Percentiles rank a stretch among this genome's conserved stretches.
These are phyloP conservation scores for Rhexocercosporidium sp. DNA, from an alignment of 2,329 filamentous ascomycete species.

Conservation along the genomic window DNA sequence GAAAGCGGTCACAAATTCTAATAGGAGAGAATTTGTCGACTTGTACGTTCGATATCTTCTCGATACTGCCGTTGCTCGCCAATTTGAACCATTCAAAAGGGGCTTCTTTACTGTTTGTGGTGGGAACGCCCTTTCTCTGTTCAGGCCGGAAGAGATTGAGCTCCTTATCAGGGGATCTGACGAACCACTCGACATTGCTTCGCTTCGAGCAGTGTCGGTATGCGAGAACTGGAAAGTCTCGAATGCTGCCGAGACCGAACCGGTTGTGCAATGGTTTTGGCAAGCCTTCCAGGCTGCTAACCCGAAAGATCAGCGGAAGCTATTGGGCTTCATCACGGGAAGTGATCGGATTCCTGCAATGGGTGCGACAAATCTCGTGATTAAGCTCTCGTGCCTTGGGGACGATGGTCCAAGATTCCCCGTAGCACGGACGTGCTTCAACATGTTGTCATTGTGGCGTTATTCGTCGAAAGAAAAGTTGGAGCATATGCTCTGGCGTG, in stretches of 20 bases:
- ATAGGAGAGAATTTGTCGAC: slow-evolving; percentile 85
- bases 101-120: slow-evolving; percentile 93
- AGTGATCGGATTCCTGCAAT: slow-evolving; percentile 90
- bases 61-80: slow-evolving; percentile 76
- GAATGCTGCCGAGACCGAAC: slow-evolving; percentile 63
- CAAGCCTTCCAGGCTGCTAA: slow-evolving; percentile 72
- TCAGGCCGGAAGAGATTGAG: slow-evolving; percentile 90
- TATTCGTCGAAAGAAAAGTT: slow-evolving; percentile 71
- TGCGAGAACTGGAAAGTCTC: slow-evolving; percentile 79
- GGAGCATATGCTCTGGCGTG: slow-evolving; percentile 78
- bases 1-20: slow-evolving; percentile 80
- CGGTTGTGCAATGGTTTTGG: slow-evolving; percentile 88
- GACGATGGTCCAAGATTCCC: slow-evolving; percentile 78
- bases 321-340: slow-evolving; percentile 87
- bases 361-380: slow-evolving; percentile 78
- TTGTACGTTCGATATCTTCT: slow-evolving; percentile 82
- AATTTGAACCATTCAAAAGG: slow-evolving; percentile 92
- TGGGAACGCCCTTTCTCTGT: slow-evolving; percentile 85
- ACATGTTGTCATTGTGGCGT: slow-evolving; percentile 77
- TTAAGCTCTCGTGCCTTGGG: slow-evolving; percentile 77
- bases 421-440: slow-evolving; percentile 90
- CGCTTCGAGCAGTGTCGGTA: slow-evolving; percentile 75
- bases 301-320: slow-evolving; percentile 73
- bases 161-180: slow-evolving; percentile 85
- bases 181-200: slow-evolving; percentile 78